Evolutionary conservation across 495 filamentous ascomycete genomes (phyloP), one percentile per base, ranked within the genome.

Genomic region (Penicillium malachiteum): DNA sequence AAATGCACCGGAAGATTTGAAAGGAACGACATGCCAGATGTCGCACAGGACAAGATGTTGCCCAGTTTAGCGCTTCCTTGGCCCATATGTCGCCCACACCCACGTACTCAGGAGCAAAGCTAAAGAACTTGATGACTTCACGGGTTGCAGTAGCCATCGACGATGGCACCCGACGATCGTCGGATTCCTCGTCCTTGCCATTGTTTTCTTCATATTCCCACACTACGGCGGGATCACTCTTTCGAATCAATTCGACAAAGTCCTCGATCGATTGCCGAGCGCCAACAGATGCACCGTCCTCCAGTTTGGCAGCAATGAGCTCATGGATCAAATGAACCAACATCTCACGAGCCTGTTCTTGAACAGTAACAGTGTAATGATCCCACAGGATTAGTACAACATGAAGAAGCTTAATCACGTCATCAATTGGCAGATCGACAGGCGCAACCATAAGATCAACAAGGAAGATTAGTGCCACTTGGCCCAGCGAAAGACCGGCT

Each of bases 311-410:
- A 37, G 97, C 92, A 31, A 98, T 88, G 13, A 98, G 81, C 66
- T 97, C 95, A 64, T 98, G 94, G 45, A 98, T 96, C 8, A 98
- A 80, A 76, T 98, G 94, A 33, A 98, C 92, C 13, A 97, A 81
- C 94, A 98, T 96, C 64, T 98, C 94, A 42, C 92, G 85, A 39
- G 94, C 92, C 68, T 97, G 92, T 56, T 97, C 94, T 62, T 96
- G 94, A 1, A 98, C 93, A 11, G 96, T 83, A n/a, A 90, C 82
- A 3, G 87, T 95, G 62, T 97, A 95, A 53, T 96, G 91, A 66
- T 98, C 94, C 94, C 94, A 98, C 11, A 97, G 81, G 2, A 96
- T 90, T 34, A 94, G 87, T 13, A 96, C 85, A 13, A 95, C 90
- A 72, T 98, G 94, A 10, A 98, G 73, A 46, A 98, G 73, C 17